Percentiles rank a stretch among this genome's conserved stretches.
phyloP scores from a whole-genome alignment of 257 asterid genomes.

The Solanum chmielewskii region DNA sequence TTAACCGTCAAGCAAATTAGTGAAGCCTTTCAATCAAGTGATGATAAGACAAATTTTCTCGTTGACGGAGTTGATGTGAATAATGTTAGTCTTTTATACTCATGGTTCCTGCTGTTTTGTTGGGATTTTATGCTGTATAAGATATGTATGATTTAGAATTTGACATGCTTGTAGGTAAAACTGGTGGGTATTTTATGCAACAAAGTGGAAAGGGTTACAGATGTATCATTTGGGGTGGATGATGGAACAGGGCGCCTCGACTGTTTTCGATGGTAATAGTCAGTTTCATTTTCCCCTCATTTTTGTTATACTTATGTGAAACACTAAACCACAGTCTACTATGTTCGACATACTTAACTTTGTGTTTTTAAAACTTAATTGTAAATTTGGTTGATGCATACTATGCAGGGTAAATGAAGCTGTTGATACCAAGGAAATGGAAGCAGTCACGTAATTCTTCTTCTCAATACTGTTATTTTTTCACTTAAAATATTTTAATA shows the following conservation, averaged over 20 bases:
- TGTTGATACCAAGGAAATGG: conserved; percentile 64
- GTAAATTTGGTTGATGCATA: not conserved
- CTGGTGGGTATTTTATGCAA: conserved; percentile 55
- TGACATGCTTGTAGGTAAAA: conserved; percentile 43
- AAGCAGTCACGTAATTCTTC: conserved; percentile 40
- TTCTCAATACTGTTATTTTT: not conserved
- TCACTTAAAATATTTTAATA: not conserved
- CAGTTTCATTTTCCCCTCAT: not conserved
- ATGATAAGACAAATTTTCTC: conserved; percentile 51
- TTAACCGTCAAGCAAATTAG: conserved; percentile 80
- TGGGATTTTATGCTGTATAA: not conserved
- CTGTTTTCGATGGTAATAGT: conserved; percentile 56
- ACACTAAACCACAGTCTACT: not conserved
- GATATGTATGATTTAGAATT: not conserved
- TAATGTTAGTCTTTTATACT: conserved; percentile 29
- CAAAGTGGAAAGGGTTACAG: conserved; percentile 59
- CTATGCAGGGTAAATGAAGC: conserved; percentile 58
- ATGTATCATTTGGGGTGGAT: conserved; percentile 60
- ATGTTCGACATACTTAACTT: not conserved
- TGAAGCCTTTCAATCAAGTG: conserved; percentile 56
- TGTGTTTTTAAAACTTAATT: not conserved
- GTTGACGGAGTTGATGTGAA: conserved; percentile 77
- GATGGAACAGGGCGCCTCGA: conserved; percentile 86
- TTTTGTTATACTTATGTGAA: not conserved
- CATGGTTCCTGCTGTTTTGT: not conserved